Evolutionary conservation across 352 stramenopile species (phyloP).

Genomic region (Stramenopiles sp.): DNA sequence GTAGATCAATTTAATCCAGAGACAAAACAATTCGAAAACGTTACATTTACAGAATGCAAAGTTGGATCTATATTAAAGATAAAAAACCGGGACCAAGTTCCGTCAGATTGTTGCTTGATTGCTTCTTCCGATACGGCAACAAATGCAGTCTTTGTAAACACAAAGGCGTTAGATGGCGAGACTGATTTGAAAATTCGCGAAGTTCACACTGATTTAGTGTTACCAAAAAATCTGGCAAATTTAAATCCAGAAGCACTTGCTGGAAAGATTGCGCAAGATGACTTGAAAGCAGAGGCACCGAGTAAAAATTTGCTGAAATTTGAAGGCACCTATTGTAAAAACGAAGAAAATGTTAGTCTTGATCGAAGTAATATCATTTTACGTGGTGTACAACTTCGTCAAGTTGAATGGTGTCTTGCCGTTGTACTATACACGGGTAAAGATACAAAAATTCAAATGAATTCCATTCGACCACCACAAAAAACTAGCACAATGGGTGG

Average conservation of each 20-base stretch:
- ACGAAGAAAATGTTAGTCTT: background rate
- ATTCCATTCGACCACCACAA: background rate
- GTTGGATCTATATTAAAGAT: conserved; percentile 61
- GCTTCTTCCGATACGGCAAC: conserved; percentile 16
- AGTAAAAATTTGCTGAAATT: conserved; percentile 5
- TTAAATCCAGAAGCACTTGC: background rate
- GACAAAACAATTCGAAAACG: conserved; percentile 31
- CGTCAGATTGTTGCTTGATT: conserved; percentile 48
- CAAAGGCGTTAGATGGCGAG: conserved; percentile 55
- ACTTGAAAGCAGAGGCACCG: background rate
- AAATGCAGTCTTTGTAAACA: conserved; percentile 38
- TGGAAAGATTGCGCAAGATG: background rate
- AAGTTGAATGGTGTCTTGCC: background rate
- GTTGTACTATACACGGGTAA: background rate
- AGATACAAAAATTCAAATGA: background rate
- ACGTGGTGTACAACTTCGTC: background rate
- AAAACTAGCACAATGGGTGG: background rate
- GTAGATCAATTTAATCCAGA: conserved; percentile 30
- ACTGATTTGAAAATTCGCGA: conserved; percentile 61
- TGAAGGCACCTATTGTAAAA: background rate
- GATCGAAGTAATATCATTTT: background rate
- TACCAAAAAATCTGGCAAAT: background rate
- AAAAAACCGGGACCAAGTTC: conserved; percentile 53
- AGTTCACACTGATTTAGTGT: conserved; percentile 16
- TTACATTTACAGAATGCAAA: conserved; percentile 34